phyloP scores from a whole-genome alignment of 2,329 filamentous ascomycete species.

The Claviceps sp. region DNA sequence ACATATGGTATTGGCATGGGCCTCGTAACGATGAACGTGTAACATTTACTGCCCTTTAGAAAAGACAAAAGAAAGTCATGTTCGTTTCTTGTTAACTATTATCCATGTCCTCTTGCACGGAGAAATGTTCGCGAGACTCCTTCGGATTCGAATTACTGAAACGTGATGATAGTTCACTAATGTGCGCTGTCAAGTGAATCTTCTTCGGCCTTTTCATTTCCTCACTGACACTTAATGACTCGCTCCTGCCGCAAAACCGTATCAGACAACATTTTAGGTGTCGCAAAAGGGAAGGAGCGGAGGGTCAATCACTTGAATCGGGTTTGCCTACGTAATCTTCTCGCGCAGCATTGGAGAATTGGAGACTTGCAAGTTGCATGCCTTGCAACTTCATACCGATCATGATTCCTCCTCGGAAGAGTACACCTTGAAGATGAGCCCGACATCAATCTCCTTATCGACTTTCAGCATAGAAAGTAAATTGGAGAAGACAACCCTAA shows the following conservation, averaged over 20 bases:
- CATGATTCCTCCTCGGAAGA: not conserved
- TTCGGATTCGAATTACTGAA: no score
- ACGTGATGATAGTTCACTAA: no score
- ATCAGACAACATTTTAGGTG: not conserved
- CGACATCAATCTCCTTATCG: conserved; percentile 13
- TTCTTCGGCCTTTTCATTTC: not conserved
- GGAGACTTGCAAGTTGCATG: not conserved
- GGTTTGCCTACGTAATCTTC: no score
- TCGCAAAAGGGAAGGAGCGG: not conserved
- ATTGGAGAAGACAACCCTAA: conserved; percentile 12
- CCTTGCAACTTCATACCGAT: not conserved
- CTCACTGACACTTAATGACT: not conserved
- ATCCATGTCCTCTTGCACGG: no score
- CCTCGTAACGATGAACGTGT: not conserved
- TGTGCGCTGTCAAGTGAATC: no score
- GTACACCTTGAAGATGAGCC: conserved; percentile 3
- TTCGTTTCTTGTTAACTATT: no score
- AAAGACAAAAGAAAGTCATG: no score
- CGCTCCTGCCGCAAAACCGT: not conserved
- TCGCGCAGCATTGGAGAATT: not conserved
- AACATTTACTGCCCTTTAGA: not conserved
- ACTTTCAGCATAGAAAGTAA: conserved; percentile 11
- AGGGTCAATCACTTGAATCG: not conserved
- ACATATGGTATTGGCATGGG: conserved; percentile 2
- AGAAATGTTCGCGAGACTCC: no score